phyloP scores from a whole-genome alignment of 768 basidiomycete species.

The Auricularia sp. region DNA sequence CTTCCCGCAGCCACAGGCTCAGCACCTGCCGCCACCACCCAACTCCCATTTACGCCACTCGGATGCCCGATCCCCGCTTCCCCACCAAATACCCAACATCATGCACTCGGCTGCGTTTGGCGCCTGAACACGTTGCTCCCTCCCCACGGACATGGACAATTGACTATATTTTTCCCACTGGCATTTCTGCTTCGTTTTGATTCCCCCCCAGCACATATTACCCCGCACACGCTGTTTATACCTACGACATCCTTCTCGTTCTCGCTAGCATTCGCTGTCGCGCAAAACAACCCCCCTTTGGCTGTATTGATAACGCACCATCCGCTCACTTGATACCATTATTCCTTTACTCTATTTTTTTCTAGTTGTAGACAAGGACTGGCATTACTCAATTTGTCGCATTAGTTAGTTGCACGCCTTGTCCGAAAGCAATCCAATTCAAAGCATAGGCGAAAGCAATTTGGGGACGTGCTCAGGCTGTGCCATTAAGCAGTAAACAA shows the following conservation, averaged over 20 bases:
- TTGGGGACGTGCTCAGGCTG: neutral
- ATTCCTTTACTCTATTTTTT: neutral
- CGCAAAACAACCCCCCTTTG: neutral
- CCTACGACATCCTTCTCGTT: neutral
- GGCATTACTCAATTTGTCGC: neutral
- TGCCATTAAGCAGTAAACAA: too few species aligned
- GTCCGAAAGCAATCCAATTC: neutral
- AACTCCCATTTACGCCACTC: neutral
- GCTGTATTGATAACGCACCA: neutral
- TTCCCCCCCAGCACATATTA: neutral
- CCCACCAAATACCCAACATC: neutral
- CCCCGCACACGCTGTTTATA: neutral
- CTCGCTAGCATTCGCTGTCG: neutral
- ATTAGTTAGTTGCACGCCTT: neutral
- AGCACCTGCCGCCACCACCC: neutral
- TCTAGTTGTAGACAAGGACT: neutral
- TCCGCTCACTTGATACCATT: neutral
- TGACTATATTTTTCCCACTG: neutral
- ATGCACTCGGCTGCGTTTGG: neutral
- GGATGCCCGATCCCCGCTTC: neutral
- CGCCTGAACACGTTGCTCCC: neutral
- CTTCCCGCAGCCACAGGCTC: neutral
- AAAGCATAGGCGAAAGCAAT: neutral
- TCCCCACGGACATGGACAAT: neutral
- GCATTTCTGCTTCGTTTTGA: neutral